Base-by-base conservation (phyloP, 805 yeast genomes). In the Cyberlindnera japonica region DNA sequence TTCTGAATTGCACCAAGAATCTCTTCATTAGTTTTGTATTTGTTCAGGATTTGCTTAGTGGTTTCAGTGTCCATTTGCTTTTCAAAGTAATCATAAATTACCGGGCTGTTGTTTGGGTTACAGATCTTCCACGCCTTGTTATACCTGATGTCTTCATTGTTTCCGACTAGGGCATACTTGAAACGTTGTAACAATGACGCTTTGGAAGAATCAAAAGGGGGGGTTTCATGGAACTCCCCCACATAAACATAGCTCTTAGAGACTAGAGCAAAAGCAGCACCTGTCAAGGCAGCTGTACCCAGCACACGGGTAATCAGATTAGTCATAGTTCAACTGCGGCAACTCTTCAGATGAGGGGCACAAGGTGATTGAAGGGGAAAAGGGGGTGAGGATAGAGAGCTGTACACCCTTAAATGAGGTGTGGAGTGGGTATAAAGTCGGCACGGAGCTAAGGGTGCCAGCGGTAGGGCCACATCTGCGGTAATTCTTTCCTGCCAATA, bases 11-110 rank as follows among this genome's bases (percentile, higher is more conserved):
- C 43, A 11, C 41, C 43, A 9, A 54, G 35, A 5, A 52, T 20
- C 26, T 51, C 59, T 8, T 54, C 56, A 28, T 44, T 48, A 11
- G 52, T 44, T 40, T 43, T 48, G 32, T 41, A 53, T 33, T 50
- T 53, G 7, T 19, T 14, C 10, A 54, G 30, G n/a, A 54, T 41
- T 25, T 34, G 35, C 20, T 35, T 37, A 5, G 54, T 47, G 9
- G 43, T 35, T 19, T 35, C 45, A 8, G 49, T 24, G 25, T 45
- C 50, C 16, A 53, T 11, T 22, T 38, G 46, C 28, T 41, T 47
- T 38, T 53, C 55, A 33, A 44, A 53, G 40, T 39, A 53, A 36
- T 53, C 57, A 17, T 34, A 49, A 16, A 41, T 23, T 6, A 37
- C 40, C 4, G 43, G 43, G 36, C 44, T 50, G 13, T 33, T 28